Percentiles rank a stretch among this genome's conserved stretches.
These are phyloP conservation scores for Nepenthes gracilis DNA, from an alignment of 148 eudicot genomes.

Conservation along the genomic window DNA sequence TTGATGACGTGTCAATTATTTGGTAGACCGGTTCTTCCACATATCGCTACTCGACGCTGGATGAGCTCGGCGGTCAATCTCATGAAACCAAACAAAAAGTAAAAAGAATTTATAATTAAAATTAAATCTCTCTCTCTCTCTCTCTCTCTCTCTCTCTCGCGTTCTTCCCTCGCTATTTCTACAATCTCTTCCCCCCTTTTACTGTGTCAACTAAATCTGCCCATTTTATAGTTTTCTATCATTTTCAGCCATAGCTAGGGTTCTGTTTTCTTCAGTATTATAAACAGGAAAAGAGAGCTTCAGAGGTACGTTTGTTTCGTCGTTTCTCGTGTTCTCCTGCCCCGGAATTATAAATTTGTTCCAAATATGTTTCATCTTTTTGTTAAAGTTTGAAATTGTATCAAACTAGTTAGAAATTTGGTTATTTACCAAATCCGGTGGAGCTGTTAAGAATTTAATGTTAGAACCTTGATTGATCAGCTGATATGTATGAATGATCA, in stretches of 20 bases:
- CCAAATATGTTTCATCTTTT: neutral
- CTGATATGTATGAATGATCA: slow-evolving; percentile 12
- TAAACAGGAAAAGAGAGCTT: slow-evolving; percentile 1
- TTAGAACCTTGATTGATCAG: slow-evolving; percentile 11
- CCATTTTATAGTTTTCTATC: neutral
- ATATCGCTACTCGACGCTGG: too few relatives aligned
- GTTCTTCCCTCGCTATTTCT: slow-evolving; percentile 7
- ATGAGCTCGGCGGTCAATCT: too few relatives aligned
- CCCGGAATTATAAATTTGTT: neutral
- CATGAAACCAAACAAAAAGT: too few relatives aligned
- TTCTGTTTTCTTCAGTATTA: slow-evolving; percentile 1
- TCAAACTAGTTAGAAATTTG: neutral
- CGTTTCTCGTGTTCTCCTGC: neutral
- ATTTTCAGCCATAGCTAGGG: slow-evolving; percentile 6
- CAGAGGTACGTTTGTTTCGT: slow-evolving; percentile 16
- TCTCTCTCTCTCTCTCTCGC: neutral
- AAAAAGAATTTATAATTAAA: neutral
- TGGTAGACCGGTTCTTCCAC: too few relatives aligned
- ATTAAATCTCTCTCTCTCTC: neutral
- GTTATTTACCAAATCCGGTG: too few relatives aligned
- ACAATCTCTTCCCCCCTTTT: neutral
- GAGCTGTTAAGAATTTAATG: neutral
- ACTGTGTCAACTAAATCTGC: neutral
- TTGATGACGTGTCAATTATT: too few relatives aligned
- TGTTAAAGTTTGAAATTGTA: neutral